Conservation (phyloP, 371 early-diverging fungal species). For the Conidiobolus incongruus region DNA sequence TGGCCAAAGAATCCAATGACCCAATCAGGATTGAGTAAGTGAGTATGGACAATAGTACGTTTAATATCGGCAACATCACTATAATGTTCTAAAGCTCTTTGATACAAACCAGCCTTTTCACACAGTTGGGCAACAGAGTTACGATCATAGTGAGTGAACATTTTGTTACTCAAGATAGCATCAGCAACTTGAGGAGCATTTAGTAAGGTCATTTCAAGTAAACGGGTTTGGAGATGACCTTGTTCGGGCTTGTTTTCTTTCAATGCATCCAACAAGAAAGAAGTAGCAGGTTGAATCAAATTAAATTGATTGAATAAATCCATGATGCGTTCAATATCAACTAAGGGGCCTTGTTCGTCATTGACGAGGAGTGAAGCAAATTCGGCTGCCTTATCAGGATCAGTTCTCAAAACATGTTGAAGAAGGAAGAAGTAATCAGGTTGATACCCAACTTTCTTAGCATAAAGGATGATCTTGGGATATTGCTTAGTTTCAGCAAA, state of each 20-base stretch:
- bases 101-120: constrained; percentile 91
- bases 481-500: constrained; percentile 93
- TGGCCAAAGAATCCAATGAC: constrained; percentile 78
- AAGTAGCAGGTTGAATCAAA: constrained; percentile 88
- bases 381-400: constrained; percentile 82
- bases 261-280: constrained; percentile 86
- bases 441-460: constrained; percentile 76
- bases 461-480: constrained; percentile 84
- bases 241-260: constrained; percentile 79
- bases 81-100: constrained; percentile 92
- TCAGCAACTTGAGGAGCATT: constrained; percentile 96
- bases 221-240: constrained; percentile 75
- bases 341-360: constrained; percentile 61
- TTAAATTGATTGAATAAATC: constrained; percentile 83
- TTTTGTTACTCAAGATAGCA: constrained; percentile 84
- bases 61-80: constrained; percentile 89
- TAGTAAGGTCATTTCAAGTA: constrained; percentile 92
- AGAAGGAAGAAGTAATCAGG: constrained; percentile 83
- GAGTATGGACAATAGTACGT: constrained; percentile 80
- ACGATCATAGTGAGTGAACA: constrained; percentile 89
- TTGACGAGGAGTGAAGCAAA: constrained; percentile 73
- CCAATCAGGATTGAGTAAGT: constrained; percentile 67
- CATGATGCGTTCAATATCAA: constrained; percentile 60
- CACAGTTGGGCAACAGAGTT: constrained; percentile 76
- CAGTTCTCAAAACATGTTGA: constrained; percentile 67